These are phyloP conservation scores for Straminergon stramineum DNA, from an alignment of 225 moss, liverwort and hornwort species.

Conservation along the genomic window DNA sequence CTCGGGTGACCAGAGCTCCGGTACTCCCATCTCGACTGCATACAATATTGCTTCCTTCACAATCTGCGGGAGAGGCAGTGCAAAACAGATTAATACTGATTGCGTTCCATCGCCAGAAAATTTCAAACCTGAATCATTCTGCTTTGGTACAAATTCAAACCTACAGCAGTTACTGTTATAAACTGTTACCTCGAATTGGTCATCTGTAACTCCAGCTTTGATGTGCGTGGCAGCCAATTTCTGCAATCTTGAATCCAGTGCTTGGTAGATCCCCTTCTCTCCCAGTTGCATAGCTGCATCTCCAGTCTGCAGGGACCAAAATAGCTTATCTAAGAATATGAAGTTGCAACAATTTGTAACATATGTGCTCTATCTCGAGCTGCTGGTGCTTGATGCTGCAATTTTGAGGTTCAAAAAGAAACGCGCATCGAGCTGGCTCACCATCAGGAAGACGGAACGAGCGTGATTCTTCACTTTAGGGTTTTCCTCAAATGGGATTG, in stretches of 20 bases:
- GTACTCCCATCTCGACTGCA: conserved; percentile 28
- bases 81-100: neutral
- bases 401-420: neutral
- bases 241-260: conserved; percentile 10
- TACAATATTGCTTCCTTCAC: conserved; percentile 32
- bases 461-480: conserved; percentile 45
- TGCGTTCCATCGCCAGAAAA: neutral
- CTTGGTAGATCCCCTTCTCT: conserved; percentile 23
- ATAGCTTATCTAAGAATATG: neutral
- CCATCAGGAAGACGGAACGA: conserved; percentile 39
- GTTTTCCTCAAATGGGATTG: conserved; percentile 37
- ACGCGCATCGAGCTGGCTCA: neutral
- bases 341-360: neutral
- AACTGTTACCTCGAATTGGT: conserved; percentile 34
- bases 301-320: conserved; percentile 13
- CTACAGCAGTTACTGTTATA: too few species aligned
- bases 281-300: conserved; percentile 45
- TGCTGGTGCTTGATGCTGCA: neutral
- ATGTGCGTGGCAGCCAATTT: conserved; percentile 23
- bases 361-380: neutral
- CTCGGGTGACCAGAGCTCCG: conserved; percentile 36
- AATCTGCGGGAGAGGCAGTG: neutral
- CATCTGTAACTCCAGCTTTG: conserved; percentile 30
- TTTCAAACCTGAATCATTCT: neutral
- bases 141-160: neutral